phyloP scores from a whole-genome alignment of 225 moss, liverwort and hornwort species.

The Pleurozium schreberi region DNA sequence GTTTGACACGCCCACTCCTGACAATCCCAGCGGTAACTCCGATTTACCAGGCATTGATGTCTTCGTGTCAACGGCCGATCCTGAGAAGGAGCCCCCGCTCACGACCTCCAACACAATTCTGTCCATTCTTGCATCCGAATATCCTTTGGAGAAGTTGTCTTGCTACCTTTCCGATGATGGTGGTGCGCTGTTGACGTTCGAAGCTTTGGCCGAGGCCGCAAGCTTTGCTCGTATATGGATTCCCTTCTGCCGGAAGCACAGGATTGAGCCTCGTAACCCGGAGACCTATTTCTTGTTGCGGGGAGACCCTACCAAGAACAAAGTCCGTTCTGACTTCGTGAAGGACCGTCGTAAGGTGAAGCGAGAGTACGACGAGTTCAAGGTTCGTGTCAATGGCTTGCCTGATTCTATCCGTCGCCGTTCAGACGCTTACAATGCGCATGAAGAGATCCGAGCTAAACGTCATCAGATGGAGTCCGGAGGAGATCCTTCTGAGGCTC shows the following conservation, averaged over 20 bases:
- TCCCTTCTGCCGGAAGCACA: constrained; percentile 69
- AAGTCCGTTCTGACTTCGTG: constrained; percentile 59
- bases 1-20: constrained; percentile 46
- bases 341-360: constrained; percentile 71
- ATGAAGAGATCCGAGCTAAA: constrained; percentile 66
- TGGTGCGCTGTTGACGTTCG: constrained; percentile 58
- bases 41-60: constrained; percentile 64
- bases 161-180: constrained; percentile 60
- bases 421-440: constrained; percentile 75
- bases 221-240: constrained; percentile 77
- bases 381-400: constrained; percentile 64
- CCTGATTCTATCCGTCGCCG: constrained; percentile 63
- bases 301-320: constrained; percentile 68
- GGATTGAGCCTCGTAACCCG: constrained; percentile 67
- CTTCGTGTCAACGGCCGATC: constrained; percentile 54
- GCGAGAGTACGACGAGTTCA: constrained; percentile 77
- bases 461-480: constrained; percentile 55
- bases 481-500: constrained; percentile 46
- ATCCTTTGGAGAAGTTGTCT: constrained; percentile 42
- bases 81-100: constrained; percentile 53
- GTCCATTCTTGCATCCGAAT: constrained; percentile 49
- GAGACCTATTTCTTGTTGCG: constrained; percentile 55
- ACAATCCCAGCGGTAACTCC: constrained; percentile 39
- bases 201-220: constrained; percentile 66
- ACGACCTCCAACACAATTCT: constrained; percentile 49